phyloP scores from a whole-genome alignment of 2,329 filamentous ascomycete species.

The Periconia sp. region DNA sequence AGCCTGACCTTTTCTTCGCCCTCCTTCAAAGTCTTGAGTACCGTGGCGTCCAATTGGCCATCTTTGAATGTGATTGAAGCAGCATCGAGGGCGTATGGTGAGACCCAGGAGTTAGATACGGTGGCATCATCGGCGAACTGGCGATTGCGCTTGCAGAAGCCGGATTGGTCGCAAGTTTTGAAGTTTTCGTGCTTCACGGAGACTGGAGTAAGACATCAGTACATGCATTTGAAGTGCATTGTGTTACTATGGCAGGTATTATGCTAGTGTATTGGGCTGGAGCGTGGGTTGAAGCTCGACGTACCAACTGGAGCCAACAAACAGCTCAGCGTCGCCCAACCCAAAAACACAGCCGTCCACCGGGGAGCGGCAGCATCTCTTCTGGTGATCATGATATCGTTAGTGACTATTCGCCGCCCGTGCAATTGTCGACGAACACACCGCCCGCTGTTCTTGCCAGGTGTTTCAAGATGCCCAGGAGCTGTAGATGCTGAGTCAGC shows the following conservation, averaged over 20 bases:
- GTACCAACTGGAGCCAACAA: constrained; percentile 41
- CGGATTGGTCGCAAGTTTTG: constrained; percentile 93
- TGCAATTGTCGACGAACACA: constrained; percentile 11
- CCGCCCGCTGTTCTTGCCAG: constrained; percentile 10
- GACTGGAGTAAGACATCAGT: constrained; percentile 51
- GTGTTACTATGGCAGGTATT: neutral
- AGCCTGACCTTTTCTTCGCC: constrained; percentile 72
- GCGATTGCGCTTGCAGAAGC: constrained; percentile 95
- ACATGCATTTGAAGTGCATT: neutral
- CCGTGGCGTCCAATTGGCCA: constrained; percentile 74
- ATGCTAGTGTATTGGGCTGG: neutral
- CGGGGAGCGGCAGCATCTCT: constrained; percentile 50
- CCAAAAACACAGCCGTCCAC: constrained; percentile 60
- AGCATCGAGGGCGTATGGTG: constrained; percentile 77
- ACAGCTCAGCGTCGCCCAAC: constrained; percentile 36
- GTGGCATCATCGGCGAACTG: constrained; percentile 79
- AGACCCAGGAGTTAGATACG: constrained; percentile 68
- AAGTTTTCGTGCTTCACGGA: constrained; percentile 95
- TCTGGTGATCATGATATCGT: constrained; percentile 22
- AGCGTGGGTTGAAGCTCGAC: constrained; percentile 15
- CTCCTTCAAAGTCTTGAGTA: constrained; percentile 76
- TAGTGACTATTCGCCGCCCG: constrained; percentile 18
- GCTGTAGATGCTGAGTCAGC: constrained; percentile 4
- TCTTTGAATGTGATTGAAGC: constrained; percentile 74
- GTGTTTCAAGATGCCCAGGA: constrained; percentile 12